Base-by-base conservation (phyloP, 2,329 filamentous ascomycete genomes). In the Fusarium sp. region DNA sequence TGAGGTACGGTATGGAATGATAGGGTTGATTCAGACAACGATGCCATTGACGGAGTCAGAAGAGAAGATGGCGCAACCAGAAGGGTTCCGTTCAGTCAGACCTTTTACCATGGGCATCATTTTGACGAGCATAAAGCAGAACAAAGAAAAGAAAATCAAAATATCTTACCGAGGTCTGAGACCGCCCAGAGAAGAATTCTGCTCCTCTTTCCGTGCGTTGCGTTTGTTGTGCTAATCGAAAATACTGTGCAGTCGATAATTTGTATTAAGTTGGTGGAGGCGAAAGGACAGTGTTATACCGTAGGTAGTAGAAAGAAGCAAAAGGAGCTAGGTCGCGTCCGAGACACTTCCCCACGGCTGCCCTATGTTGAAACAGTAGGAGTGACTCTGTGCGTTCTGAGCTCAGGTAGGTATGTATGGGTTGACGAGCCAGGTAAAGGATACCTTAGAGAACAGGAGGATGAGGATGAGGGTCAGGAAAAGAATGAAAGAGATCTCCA, bases 21-120 rank as follows among this genome's bases (percentile, higher is more conserved):
- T 61, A 56, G 61, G 62, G 68, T 67, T 61, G 61, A 57, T 68
- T 22, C 41, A 61, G 61, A 59, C 62, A 69, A 69, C 61, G 66
- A 54, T 51, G 62, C 33, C 61, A 60, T 72, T 48, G 42, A 59
- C 61, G 60, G 55, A 63, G 61, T 62, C 48, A 69, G 69, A 63
- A 50, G 57, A 65, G 64, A 74, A 73, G 74, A 75, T 77, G 77
- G 78, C 78, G 80, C 80, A 83, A 87, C 86, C 87, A 84, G 85
- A 80, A 79, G 79, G 81, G 81, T 78, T 81, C 81, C 78, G 78
- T 81, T 83, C 82, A 81, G 85, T 91, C 88, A 83, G 88, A 88
- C 89, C 89, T 90, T 91, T 91, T 91, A 90, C 89, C 89, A 89
- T 81, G 70, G 78, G 86, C 87, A 90, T 90, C 89, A 88, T 85